phyloP scores from a whole-genome alignment of 1,139 yeast genomes.

The Candida albicans region DNA sequence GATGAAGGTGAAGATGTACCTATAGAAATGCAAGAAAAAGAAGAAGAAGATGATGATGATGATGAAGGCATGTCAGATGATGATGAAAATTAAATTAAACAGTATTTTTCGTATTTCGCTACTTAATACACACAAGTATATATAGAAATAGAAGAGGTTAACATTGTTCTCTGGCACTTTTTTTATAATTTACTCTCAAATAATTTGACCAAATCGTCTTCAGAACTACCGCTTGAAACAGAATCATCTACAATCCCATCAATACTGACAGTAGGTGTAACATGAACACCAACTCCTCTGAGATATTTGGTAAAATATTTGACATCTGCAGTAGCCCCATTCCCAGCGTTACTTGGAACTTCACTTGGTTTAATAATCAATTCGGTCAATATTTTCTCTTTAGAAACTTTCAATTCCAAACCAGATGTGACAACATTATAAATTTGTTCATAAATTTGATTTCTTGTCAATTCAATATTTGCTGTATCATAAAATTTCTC shows the following conservation, averaged over 20 bases:
- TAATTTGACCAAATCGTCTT: constrained; percentile 31
- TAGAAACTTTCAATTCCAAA: constrained; percentile 36
- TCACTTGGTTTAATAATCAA: constrained; percentile 27
- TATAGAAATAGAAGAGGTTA: not conserved
- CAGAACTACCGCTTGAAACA: constrained; percentile 40
- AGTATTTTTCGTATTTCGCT: too few relatives aligned
- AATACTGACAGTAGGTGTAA: constrained; percentile 78
- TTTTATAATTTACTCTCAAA: constrained; percentile 21
- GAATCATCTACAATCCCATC: constrained; percentile 57
- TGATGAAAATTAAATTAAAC: not conserved
- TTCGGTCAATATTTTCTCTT: constrained; percentile 35
- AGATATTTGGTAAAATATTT: constrained; percentile 73
- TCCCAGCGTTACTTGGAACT: constrained; percentile 54
- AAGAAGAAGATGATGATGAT: constrained; percentile 9
- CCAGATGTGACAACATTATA: constrained; percentile 49
- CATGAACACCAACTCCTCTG: constrained; percentile 78
- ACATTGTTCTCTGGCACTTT: too few relatives aligned
- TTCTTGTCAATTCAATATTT: constrained; percentile 53
- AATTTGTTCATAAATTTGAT: constrained; percentile 55
- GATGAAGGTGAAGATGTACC: constrained; percentile 32
- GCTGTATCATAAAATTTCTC: constrained; percentile 62
- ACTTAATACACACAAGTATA: not conserved
- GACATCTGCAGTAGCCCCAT: constrained; percentile 57
- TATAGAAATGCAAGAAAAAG: constrained; percentile 13
- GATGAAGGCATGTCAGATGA: constrained; percentile 8